Evolutionary conservation across 2,329 filamentous ascomycete species (phyloP).

Genomic region (Alternaria arborescens): DNA sequence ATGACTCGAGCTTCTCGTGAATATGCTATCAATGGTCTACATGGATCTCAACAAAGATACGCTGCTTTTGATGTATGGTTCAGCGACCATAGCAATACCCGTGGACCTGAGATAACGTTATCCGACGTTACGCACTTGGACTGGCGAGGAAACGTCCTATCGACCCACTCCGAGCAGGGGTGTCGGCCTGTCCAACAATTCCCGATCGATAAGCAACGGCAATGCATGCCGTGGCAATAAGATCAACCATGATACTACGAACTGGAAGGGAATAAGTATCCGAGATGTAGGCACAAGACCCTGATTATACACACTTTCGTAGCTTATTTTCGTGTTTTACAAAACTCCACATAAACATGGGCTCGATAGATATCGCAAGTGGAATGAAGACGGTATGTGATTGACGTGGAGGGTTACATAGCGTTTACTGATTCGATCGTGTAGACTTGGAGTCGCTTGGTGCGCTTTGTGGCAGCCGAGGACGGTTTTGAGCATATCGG

Average conservation of each 20-base stretch:
- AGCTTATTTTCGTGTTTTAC: not conserved
- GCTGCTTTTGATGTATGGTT: not conserved
- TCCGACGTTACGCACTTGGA: not conserved
- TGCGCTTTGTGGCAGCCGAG: slow-evolving; percentile 28
- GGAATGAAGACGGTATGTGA: slow-evolving; percentile 11
- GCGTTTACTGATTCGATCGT: not conserved
- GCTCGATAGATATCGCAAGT: not conserved
- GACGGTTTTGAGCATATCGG: slow-evolving; percentile 26
- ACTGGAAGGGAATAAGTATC: not conserved
- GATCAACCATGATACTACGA: not conserved
- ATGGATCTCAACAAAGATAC: not conserved
- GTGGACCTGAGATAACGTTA: not conserved
- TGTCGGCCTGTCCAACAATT: not conserved
- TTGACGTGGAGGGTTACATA: not conserved
- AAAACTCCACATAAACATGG: not conserved
- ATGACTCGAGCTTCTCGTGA: not conserved
- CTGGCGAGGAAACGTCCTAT: not conserved
- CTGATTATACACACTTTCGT: not conserved
- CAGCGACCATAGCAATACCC: not conserved
- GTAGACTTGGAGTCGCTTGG: slow-evolving; percentile 22
- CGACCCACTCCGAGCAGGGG: not conserved
- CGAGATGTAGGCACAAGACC: not conserved
- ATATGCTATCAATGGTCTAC: not conserved
- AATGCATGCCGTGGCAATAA: not conserved
- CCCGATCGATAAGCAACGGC: slow-evolving; percentile 7